Evolutionary conservation across 2,329 filamentous ascomycete genomes (phyloP).

Genomic region (Aspergillus sp.): DNA sequence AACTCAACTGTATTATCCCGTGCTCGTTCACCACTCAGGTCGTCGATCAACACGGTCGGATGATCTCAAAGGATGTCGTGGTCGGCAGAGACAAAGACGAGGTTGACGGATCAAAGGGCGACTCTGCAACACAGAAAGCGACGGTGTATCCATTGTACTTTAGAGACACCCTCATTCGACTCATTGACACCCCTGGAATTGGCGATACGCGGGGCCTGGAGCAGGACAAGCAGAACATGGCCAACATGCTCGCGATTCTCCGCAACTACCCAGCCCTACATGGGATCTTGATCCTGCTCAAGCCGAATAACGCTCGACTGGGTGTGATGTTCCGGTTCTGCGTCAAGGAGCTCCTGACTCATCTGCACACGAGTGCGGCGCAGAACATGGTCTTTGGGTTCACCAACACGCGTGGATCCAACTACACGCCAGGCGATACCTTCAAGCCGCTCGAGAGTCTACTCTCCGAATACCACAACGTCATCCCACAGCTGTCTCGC

Average conservation of each 20-base stretch:
- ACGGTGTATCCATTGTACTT: conserved; percentile 11
- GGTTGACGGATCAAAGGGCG: conserved; percentile 2
- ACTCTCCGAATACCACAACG: background rate
- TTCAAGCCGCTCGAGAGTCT: conserved; percentile 9
- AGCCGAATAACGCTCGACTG: conserved; percentile 9
- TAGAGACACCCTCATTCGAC: conserved; percentile 9
- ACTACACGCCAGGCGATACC: conserved; percentile 10
- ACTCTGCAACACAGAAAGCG: conserved; percentile 11
- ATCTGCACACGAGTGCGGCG: conserved; percentile 14
- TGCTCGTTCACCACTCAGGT: conserved; percentile 16
- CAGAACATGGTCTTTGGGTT: conserved; percentile 16
- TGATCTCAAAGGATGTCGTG: conserved; percentile 7
- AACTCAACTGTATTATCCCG: conserved; percentile 9
- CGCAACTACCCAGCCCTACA: conserved; percentile 8
- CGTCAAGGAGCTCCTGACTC: conserved; percentile 10
- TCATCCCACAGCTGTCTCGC: conserved; percentile 4
- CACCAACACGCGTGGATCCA: conserved; percentile 12
- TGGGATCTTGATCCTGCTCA: conserved; percentile 15
- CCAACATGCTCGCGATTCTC: conserved; percentile 10
- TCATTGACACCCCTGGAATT: conserved; percentile 13
- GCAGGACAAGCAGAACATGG: conserved; percentile 16
- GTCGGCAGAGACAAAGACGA: conserved; percentile 11
- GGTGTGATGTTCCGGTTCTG: conserved; percentile 12
- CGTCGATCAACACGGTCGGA: conserved; percentile 1
- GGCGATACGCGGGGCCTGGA: conserved; percentile 11